phyloP scores from a whole-genome alignment of 164 flowering plant genomes.

The Warburgia ugandensis region DNA sequence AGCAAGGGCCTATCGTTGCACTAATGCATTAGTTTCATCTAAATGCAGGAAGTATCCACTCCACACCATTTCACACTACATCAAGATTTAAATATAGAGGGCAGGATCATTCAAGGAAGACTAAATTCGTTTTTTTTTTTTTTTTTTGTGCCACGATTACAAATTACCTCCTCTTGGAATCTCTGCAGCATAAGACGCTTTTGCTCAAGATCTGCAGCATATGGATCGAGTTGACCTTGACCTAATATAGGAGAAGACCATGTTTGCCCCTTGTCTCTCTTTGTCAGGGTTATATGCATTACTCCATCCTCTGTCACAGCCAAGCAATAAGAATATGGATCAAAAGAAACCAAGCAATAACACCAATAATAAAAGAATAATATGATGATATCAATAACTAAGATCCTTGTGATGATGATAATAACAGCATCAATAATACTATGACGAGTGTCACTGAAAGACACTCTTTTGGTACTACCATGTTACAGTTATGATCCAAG shows the following conservation, averaged over 20 bases:
- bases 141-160: neutral
- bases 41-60: neutral
- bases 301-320: slow-evolving; percentile 66
- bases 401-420: too few relatives aligned
- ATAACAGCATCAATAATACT: too few relatives aligned
- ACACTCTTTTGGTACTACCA: too few relatives aligned
- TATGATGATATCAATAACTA: too few relatives aligned
- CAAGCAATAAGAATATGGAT: neutral
- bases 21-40: neutral
- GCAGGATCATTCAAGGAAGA: too few relatives aligned
- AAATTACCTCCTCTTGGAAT: slow-evolving; percentile 83
- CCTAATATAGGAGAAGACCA: slow-evolving; percentile 91
- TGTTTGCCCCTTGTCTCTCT: slow-evolving; percentile 89
- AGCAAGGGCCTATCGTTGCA: neutral
- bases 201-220: slow-evolving; percentile 71
- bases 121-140: too few relatives aligned
- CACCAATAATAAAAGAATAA: too few relatives aligned
- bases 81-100: neutral
- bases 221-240: slow-evolving; percentile 80
- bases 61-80: neutral
- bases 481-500: too few relatives aligned
- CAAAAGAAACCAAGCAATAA: too few relatives aligned
- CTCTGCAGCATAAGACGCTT: slow-evolving; percentile 93
- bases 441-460: too few relatives aligned
- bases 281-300: slow-evolving; percentile 79